Conservation (phyloP, 495 filamentous ascomycete genomes). For the Aspergillus nanangensis region DNA sequence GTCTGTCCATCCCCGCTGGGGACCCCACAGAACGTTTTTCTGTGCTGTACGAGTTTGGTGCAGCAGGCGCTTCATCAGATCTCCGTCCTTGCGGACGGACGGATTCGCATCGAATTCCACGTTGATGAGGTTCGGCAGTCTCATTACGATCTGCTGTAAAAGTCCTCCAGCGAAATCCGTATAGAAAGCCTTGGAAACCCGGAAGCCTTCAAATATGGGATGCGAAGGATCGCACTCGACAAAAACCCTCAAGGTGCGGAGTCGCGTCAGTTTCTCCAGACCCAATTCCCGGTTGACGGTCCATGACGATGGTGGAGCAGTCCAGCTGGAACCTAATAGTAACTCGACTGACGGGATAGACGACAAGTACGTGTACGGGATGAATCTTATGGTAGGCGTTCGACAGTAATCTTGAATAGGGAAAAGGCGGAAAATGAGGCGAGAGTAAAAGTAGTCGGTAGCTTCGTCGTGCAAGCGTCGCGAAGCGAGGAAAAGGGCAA, state of each 20-base stretch:
- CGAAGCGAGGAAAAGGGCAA: constrained; percentile 59
- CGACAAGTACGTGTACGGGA: constrained; percentile 58
- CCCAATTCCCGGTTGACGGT: constrained; percentile 61
- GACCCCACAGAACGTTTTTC: constrained; percentile 63
- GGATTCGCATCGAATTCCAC: constrained; percentile 75
- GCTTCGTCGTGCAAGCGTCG: constrained; percentile 67
- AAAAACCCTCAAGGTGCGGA: constrained; percentile 66
- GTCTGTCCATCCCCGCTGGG: constrained; percentile 61
- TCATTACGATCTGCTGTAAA: constrained; percentile 52
- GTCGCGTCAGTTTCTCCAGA: constrained; percentile 55
- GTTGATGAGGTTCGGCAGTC: constrained; percentile 53
- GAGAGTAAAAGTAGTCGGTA: constrained; percentile 67
- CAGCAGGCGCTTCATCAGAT: constrained; percentile 65
- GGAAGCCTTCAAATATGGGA: constrained; percentile 68
- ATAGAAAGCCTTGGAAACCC: constrained; percentile 64
- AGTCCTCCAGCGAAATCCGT: constrained; percentile 63
- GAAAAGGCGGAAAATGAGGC: constrained; percentile 73
- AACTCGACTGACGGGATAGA: constrained; percentile 67
- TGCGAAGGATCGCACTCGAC: constrained; percentile 76
- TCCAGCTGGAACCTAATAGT: constrained; percentile 79
- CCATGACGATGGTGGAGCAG: constrained; percentile 68
- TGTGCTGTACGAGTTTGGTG: constrained; percentile 45
- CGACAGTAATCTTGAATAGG: constrained; percentile 66
- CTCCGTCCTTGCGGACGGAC: constrained; percentile 63
- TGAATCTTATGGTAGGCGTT: constrained; percentile 41